Evolutionary conservation across 2,329 filamentous ascomycete species (phyloP).

Genomic region (Penicillium glabrum): DNA sequence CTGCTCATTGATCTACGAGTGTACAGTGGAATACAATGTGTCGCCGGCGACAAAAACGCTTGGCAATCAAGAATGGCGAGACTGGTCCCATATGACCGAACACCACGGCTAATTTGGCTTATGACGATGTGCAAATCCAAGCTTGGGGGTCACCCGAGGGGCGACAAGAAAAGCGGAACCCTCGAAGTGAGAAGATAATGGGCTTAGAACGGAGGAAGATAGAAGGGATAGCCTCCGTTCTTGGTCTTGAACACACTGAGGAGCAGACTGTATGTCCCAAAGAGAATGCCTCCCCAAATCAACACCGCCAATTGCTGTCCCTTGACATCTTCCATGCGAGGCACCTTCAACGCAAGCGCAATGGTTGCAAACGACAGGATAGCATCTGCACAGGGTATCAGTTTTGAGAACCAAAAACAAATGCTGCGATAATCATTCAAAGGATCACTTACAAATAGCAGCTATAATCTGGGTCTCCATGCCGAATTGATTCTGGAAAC

Average conservation of each 20-base stretch:
- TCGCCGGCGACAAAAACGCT: constrained; percentile 11
- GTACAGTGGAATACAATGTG: constrained; percentile 12
- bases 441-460: constrained; percentile 73
- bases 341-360: constrained; percentile 85
- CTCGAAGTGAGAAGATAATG: not conserved
- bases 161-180: not conserved
- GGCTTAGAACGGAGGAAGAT: constrained; percentile 79
- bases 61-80: not conserved
- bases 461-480: constrained; percentile 95
- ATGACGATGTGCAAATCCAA: not conserved
- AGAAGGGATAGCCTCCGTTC: constrained; percentile 94
- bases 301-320: constrained; percentile 79
- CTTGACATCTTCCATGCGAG: constrained; percentile 75
- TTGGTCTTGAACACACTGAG: constrained; percentile 92
- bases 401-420: not conserved
- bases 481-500: constrained; percentile 92
- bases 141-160: not conserved
- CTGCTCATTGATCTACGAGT: constrained; percentile 13
- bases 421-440: not conserved
- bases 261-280: constrained; percentile 88
- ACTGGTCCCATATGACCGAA: not conserved
- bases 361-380: constrained; percentile 87
- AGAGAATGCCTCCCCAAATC: constrained; percentile 73
- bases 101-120: not conserved
- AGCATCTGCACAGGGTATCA: constrained; percentile 57